Conservation (phyloP, 2,329 filamentous ascomycete species). For the Neopestalotiopsis sp. region DNA sequence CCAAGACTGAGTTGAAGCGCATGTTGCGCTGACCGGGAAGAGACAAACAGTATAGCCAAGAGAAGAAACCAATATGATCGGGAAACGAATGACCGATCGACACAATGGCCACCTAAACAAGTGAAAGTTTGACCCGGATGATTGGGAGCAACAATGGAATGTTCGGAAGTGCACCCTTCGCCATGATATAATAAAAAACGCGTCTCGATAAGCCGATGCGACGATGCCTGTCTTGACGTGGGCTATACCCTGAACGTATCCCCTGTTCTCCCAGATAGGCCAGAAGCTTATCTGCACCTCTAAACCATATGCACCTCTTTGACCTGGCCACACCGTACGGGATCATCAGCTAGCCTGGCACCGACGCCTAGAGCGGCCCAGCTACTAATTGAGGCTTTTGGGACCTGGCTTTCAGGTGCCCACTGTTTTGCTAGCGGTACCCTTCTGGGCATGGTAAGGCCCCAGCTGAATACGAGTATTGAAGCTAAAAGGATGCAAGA, state of each 20-base stretch:
- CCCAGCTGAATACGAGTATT: neutral
- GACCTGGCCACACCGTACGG: neutral
- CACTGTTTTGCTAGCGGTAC: neutral
- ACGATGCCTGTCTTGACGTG: too few relatives aligned
- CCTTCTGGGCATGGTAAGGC: neutral
- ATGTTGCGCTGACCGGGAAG: neutral
- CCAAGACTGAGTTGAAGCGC: constrained; percentile 4
- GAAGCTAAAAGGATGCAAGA: neutral
- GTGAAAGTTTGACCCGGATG: too few relatives aligned
- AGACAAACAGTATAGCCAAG: neutral
- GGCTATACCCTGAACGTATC: too few relatives aligned
- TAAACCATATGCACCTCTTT: neutral
- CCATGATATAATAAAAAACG: too few relatives aligned
- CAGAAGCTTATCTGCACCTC: too few relatives aligned
- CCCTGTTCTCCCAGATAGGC: neutral
- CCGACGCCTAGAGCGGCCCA: neutral
- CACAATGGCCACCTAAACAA: neutral
- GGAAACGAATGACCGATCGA: neutral
- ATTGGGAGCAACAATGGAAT: too few relatives aligned
- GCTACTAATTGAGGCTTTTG: neutral
- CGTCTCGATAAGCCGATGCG: too few relatives aligned
- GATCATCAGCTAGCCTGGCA: neutral
- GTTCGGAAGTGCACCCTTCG: too few relatives aligned
- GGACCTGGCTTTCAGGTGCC: neutral
- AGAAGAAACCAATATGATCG: neutral